These are phyloP conservation scores for Geranomyces michiganensis DNA, from an alignment of 192 early-diverging fungal genomes.

Conservation along the genomic window DNA sequence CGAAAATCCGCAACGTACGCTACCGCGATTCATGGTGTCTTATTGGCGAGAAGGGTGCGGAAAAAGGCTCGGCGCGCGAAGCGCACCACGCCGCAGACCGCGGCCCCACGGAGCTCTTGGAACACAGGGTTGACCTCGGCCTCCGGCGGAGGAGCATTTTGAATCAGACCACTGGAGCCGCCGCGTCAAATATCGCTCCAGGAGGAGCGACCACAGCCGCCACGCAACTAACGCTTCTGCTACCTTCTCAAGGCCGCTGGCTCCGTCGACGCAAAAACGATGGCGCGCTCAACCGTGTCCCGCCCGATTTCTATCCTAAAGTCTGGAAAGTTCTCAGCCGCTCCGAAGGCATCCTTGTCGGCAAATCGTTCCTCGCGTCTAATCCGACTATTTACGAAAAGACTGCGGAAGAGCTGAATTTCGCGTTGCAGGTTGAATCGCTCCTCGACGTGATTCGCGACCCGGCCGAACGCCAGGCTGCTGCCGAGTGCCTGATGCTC, in stretches of 20 bases:
- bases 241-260: constrained; percentile 64
- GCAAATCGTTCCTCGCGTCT: constrained; percentile 60
- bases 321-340: constrained; percentile 68
- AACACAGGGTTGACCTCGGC: constrained; percentile 53
- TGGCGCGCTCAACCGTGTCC: constrained; percentile 82
- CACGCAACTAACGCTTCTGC: constrained; percentile 29
- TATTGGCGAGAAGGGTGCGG: constrained; percentile 76
- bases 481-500: constrained; percentile 71
- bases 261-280: constrained; percentile 79
- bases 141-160: constrained; percentile 51
- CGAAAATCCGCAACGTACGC: constrained; percentile 52
- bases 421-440: constrained; percentile 75
- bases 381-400: constrained; percentile 82
- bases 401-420: constrained; percentile 85
- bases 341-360: constrained; percentile 61
- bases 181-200: neutral
- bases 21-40: constrained; percentile 84
- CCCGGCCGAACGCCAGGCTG: constrained; percentile 81
- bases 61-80: constrained; percentile 53
- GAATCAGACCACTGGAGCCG: constrained; percentile 12
- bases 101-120: constrained; percentile 66
- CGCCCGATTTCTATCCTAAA: constrained; percentile 74
- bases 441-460: constrained; percentile 74
- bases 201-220: neutral
- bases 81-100: constrained; percentile 50